Evolutionary conservation across 1,139 yeast genomes (phyloP), one percentile per base, ranked within the genome.

Genomic region (Kodamaea alishanica): DNA sequence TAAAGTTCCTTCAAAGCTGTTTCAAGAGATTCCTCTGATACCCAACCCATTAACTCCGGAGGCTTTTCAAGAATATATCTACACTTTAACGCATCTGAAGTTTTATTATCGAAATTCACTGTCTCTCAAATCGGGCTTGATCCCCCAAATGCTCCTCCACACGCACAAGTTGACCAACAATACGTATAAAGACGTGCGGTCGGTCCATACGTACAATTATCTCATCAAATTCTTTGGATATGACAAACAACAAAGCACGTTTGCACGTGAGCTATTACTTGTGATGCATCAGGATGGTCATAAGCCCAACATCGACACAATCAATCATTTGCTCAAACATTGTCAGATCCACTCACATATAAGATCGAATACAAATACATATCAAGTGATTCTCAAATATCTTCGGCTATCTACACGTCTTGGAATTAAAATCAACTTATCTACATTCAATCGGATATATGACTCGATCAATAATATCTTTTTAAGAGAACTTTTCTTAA

Each of bases 211-310:
- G 0, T 72, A 60, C 47, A 72, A 71, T 48, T 60, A 61, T 40
- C 55, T 72, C 27, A 70, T 72, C 39, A 58, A 67, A 35, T 72
- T 56, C 49, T 72, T 69, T 51, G 77, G 76, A 4, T 58, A 44
- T 42, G 64, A 58, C 39, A 70, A 71, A 47, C 61, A 68, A 46
- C 76, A 71, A 50, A 65, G 65, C 32, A 54, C 67, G 23, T 70
- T 71, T 52, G 72, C 75, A 3, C 47, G 75, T 25, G 70, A 67
- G 42, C 44, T 71, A 11, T 50, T 70, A 8, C 49, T 71, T 29
- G 71, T 67, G 29, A 69, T 71, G 75, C 58, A 62, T 29, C 58
- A 64, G 40, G 76, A 71, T 39, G 73, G 73, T 2, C 69, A 67
- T 39, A 43, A 44, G n/a, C 70, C 71, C 8, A 63, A 70, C 43